phyloP scores from a whole-genome alignment of 441 rosid genomes.

The Erysimum cheiri region DNA sequence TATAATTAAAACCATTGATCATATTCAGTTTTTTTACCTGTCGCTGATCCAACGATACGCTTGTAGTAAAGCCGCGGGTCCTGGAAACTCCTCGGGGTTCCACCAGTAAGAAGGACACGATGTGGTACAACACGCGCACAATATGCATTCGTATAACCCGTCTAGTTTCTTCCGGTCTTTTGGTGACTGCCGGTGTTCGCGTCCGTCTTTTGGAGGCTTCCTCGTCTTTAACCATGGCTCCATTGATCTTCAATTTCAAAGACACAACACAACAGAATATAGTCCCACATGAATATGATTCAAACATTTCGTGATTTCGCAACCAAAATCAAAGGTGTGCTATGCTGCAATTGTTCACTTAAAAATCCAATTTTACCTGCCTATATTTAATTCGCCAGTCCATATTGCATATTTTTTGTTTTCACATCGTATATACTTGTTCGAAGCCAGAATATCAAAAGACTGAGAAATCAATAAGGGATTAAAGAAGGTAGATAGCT shows the following conservation, averaged over 20 bases:
- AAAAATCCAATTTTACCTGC: background rate
- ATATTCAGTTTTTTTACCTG: constrained; percentile 14
- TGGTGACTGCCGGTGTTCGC: constrained; percentile 58
- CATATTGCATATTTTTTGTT: background rate
- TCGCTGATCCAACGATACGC: constrained; percentile 49
- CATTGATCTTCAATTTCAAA: constrained; percentile 47
- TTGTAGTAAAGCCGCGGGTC: constrained; percentile 46
- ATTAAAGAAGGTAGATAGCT: background rate
- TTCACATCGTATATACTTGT: background rate
- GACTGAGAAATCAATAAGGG: background rate
- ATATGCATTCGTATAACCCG: constrained; percentile 70
- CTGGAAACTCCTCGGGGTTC: constrained; percentile 48
- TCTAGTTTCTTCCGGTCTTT: constrained; percentile 61
- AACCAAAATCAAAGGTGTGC: background rate
- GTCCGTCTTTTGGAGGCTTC: constrained; percentile 48
- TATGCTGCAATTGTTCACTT: background rate
- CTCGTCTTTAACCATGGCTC: constrained; percentile 74
- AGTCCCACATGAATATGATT: background rate
- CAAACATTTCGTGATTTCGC: background rate
- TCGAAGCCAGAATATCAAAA: background rate
- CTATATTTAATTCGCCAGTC: background rate
- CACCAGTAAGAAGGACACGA: constrained; percentile 49
- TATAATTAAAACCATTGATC: background rate
- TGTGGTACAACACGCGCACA: constrained; percentile 71
- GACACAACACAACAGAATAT: background rate